Conservation (phyloP, 768 basidiomycete species). For the Auricularia auricula-judae region DNA sequence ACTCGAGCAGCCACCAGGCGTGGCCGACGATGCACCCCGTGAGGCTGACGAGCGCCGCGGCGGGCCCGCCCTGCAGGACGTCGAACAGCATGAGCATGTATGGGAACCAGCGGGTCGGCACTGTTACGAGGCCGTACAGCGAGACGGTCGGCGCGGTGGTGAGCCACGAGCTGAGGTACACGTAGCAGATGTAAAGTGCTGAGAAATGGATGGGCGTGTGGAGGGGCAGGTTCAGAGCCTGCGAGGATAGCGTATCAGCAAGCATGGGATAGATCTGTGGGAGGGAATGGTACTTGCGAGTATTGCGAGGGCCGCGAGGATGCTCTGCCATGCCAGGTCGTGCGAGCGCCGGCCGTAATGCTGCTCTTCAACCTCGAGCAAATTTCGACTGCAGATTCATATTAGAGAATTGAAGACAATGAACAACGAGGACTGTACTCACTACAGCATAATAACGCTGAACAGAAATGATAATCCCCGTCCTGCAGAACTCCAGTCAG, state of each 20-base stretch:
- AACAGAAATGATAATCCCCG: conserved; percentile 48
- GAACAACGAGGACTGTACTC: conserved; percentile 9
- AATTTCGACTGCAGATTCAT: conserved; percentile 39
- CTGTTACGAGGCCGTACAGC: conserved; percentile 65
- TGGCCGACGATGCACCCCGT: conserved; percentile 72
- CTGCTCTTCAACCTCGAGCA: conserved; percentile 50
- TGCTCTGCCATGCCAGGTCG: conserved; percentile 68
- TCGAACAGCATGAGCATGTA: conserved; percentile 68
- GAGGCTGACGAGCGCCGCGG: conserved; percentile 41
- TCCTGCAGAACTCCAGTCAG: conserved; percentile 19
- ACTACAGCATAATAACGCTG: conserved; percentile 66
- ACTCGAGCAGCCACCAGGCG: conserved; percentile 48
- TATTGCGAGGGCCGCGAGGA: conserved; percentile 42
- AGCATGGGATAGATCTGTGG: neutral
- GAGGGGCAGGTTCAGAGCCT: conserved; percentile 55
- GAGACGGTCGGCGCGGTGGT: conserved; percentile 59
- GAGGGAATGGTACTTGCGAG: conserved; percentile 36
- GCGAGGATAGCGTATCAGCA: neutral
- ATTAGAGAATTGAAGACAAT: neutral
- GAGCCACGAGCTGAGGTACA: conserved; percentile 57
- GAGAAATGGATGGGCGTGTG: conserved; percentile 43
- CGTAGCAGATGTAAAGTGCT: conserved; percentile 54
- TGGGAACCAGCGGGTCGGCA: conserved; percentile 65
- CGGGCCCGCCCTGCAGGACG: conserved; percentile 40
- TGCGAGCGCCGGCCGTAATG: conserved; percentile 51